phyloP scores from a whole-genome alignment of 73 alveolate species.

The Symbiodinium pilosum region DNA sequence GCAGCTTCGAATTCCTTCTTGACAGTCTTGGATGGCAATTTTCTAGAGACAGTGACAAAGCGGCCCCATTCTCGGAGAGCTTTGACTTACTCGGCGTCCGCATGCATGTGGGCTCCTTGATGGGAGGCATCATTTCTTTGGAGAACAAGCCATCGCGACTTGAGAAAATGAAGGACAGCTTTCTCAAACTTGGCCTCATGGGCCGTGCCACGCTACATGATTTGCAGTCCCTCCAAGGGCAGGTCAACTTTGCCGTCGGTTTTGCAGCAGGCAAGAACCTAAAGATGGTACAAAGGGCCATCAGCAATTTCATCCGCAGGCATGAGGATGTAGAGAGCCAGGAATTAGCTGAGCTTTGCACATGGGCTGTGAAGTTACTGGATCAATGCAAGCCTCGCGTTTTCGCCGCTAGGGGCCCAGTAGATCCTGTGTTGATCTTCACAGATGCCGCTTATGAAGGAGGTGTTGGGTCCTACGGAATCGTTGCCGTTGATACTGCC shows the following conservation, averaged over 20 bases:
- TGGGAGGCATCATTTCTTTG: not conserved
- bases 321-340: too few relatives aligned
- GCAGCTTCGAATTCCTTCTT: not conserved
- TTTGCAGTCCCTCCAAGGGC: not conserved
- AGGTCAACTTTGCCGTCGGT: too few relatives aligned
- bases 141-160: not conserved
- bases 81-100: too few relatives aligned
- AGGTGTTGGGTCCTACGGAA: not conserved
- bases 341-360: too few relatives aligned
- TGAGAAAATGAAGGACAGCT: not conserved
- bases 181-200: not conserved
- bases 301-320: not conserved
- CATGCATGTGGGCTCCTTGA: too few relatives aligned
- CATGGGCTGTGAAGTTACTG: too few relatives aligned
- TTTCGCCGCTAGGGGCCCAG: too few relatives aligned
- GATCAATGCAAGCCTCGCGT: too few relatives aligned
- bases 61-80: too few relatives aligned
- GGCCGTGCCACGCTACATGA: not conserved
- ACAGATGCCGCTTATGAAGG: not conserved
- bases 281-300: not conserved
- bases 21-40: not conserved
- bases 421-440: not conserved
- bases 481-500: not conserved
- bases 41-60: too few relatives aligned
- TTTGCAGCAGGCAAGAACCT: not conserved